Conservation (phyloP, 2,329 filamentous ascomycete species). For the Dactylellina parvicollis region DNA sequence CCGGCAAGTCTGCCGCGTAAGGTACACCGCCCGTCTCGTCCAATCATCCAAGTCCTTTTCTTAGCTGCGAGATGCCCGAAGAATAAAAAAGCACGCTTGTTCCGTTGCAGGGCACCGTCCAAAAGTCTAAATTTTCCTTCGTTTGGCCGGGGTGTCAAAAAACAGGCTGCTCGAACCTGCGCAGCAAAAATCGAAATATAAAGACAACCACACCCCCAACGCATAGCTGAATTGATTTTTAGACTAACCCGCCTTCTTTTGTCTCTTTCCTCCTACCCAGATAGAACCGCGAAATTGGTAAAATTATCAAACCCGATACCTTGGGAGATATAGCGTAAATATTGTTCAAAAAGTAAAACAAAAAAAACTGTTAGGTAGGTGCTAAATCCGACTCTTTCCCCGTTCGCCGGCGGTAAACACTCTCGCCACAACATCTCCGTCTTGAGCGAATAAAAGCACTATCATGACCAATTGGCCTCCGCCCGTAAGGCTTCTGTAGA, state of each 20-base stretch:
- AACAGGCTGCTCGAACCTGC: constrained; percentile 32
- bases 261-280: constrained; percentile 16
- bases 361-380: not conserved
- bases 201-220: constrained; percentile 53
- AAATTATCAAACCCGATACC: not conserved
- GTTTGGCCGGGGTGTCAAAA: constrained; percentile 28
- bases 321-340: not conserved
- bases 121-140: constrained; percentile 33
- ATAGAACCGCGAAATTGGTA: constrained; percentile 7
- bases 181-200: constrained; percentile 28
- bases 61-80: not conserved
- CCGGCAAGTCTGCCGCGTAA: constrained; percentile 32
- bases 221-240: constrained; percentile 1
- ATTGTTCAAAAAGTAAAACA: not conserved
- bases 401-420: not conserved
- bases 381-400: constrained; percentile 12
- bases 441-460: constrained; percentile 34
- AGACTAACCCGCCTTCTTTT: constrained; percentile 16
- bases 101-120: constrained; percentile 12
- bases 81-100: constrained; percentile 35
- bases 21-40: constrained; percentile 33
- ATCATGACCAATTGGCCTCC: constrained; percentile 23
- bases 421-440: constrained; percentile 26
- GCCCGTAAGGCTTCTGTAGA: constrained; percentile 1
- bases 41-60: constrained; percentile 21